Evolutionary conservation across 768 basidiomycete genomes (phyloP).

Genomic region (Serpula lacrymans): DNA sequence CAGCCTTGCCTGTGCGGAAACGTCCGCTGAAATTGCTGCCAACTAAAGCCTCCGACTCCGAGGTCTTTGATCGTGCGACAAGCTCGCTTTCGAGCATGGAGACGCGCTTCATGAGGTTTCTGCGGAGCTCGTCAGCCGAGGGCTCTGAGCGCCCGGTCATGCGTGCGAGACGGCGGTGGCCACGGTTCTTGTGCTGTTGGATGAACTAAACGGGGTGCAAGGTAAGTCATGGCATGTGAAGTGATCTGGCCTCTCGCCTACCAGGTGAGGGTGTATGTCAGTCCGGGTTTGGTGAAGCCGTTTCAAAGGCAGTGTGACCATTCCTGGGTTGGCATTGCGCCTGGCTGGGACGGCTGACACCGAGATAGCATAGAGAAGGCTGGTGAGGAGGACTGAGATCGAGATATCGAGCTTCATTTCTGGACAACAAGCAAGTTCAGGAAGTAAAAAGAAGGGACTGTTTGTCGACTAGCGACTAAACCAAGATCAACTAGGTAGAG

Average conservation of each 20-base stretch:
- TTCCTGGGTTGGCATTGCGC: conserved; percentile 17
- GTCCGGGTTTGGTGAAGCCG: conserved; percentile 26
- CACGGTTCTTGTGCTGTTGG: conserved; percentile 71
- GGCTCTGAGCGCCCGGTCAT: conserved; percentile 62
- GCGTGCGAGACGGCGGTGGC: conserved; percentile 58
- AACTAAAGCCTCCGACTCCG: neutral
- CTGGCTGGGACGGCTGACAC: conserved; percentile 8
- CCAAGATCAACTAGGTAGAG: neutral
- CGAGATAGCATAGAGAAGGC: conserved; percentile 16
- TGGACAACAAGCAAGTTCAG: neutral
- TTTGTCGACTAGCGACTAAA: conserved; percentile 14
- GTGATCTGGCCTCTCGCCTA: conserved; percentile 21
- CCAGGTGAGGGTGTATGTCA: conserved; percentile 41
- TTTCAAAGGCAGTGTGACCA: conserved; percentile 42
- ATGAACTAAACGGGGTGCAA: conserved; percentile 40
- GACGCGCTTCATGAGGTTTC: conserved; percentile 41
- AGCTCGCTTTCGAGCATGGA: conserved; percentile 31
- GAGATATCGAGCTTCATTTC: conserved; percentile 54
- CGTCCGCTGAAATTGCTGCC: conserved; percentile 9
- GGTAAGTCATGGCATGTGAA: neutral
- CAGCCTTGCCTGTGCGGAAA: conserved; percentile 8
- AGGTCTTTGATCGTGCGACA: conserved; percentile 8
- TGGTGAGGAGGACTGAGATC: conserved; percentile 42
- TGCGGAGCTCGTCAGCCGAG: conserved; percentile 42
- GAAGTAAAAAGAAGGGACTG: neutral